A percentile compares a stretch with the other conserved stretches of the same genome.
These are phyloP conservation scores for Furcasterigmium sp. DNA, from an alignment of 2,329 filamentous ascomycete genomes.

Conservation along the genomic window DNA sequence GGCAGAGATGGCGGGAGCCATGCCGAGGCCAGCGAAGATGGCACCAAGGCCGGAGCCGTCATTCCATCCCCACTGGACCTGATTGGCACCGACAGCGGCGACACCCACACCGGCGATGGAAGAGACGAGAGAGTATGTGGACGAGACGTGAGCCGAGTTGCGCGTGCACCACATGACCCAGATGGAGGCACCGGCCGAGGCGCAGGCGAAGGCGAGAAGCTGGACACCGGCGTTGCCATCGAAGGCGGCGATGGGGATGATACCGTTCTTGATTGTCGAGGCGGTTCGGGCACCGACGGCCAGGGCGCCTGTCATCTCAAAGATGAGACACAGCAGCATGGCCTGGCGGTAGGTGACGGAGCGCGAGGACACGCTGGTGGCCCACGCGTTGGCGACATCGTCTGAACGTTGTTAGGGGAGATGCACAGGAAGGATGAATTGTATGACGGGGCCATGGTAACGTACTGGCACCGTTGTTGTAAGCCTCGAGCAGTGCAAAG, in stretches of 20 bases:
- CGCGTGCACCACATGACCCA: constrained; percentile 81
- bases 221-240: constrained; percentile 57
- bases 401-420: constrained; percentile 37
- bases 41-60: constrained; percentile 62
- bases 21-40: constrained; percentile 65
- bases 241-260: constrained; percentile 59
- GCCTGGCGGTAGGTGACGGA: constrained; percentile 67
- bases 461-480: constrained; percentile 74
- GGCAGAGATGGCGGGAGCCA: constrained; percentile 64
- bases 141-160: constrained; percentile 68
- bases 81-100: constrained; percentile 54
- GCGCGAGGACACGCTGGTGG: constrained; percentile 74
- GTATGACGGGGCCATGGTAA: no score
- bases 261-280: constrained; percentile 75
- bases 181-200: constrained; percentile 57
- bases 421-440: not conserved
- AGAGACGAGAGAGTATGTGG: constrained; percentile 67
- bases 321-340: constrained; percentile 60
- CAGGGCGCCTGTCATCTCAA: constrained; percentile 64
- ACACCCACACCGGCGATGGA: constrained; percentile 65
- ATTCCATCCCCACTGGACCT: constrained; percentile 68
- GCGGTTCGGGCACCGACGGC: constrained; percentile 65
- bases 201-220: constrained; percentile 62
- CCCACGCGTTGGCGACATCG: constrained; percentile 82
- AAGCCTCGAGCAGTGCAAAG: constrained; percentile 72